Evolutionary conservation across 148 eudicot genomes (phyloP), one percentile per base, ranked within the genome.

Genomic region (Rhododendron griersonianum): DNA sequence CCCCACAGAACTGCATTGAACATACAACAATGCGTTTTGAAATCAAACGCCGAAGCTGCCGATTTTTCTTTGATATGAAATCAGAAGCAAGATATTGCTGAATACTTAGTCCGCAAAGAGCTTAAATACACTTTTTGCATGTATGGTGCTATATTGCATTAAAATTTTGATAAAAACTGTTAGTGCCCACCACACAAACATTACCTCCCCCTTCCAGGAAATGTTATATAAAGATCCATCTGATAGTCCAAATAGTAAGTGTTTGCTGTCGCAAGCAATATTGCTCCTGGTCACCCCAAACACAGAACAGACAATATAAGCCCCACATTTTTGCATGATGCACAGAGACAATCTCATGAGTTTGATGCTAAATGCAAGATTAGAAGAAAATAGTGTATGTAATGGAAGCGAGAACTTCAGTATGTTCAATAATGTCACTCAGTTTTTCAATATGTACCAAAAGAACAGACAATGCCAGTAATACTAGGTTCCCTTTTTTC

Each of bases 151-250:
- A 69, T 39, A 33, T 48, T 81, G 87, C 33, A 76, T 82, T 73
- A 21, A 39, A 67, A 55, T 57, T 39, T 71, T 48, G 21, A 41
- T 45, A 45, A 83, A 77, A 81, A 55, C 77, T 85, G 15, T 18
- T 63, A 45, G 28, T 63, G 41, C 71, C 83, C 78, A 84, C 37
- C 30, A 48, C 80, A 50, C 67, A 23, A 25, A 50, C 81, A 84
- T 87, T 97, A 97, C 99, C 99, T 97, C 99, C 81, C 99, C 99
- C 93, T 95, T 95, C 99, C 99, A 97, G 76, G 99, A 97, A 89
- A 97, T 93, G 84, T 91, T 93, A 90, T 95, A 97, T 84, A 97
- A 87, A 71, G 96, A 91, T 90, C 98, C 96, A 89, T 93, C 93
- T 80, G 98, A 84, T 53, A 96, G 93, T 86, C 98, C 98, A 69